A percentile compares a stretch with the other conserved stretches of the same genome.
phyloP scores from a whole-genome alignment of 2,329 filamentous ascomycete genomes.

The Ophiostoma himal-ulmi region DNA sequence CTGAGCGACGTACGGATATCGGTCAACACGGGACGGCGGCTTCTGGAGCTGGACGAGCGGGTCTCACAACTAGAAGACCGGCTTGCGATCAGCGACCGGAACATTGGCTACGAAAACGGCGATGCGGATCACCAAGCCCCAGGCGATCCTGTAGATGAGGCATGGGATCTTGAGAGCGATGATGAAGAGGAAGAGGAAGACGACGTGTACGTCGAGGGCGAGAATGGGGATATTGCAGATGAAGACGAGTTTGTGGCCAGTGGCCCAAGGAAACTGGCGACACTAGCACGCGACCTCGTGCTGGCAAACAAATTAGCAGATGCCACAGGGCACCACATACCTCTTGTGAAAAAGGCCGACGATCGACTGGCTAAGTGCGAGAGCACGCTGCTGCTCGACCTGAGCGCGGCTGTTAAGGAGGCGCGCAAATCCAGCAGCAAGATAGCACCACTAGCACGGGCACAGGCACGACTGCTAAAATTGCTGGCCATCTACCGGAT shows the following conservation, averaged over 20 bases:
- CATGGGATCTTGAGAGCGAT: conserved; percentile 31
- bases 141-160: conserved; percentile 27
- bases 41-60: conserved; percentile 63
- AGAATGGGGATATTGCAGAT: conserved; percentile 32
- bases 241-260: conserved; percentile 38
- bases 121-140: neutral
- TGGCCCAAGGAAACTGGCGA: conserved; percentile 43
- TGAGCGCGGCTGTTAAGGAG: conserved; percentile 45
- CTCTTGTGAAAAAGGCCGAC: conserved; percentile 48
- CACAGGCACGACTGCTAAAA: conserved; percentile 44
- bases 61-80: conserved; percentile 58
- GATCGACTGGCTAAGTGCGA: conserved; percentile 49
- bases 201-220: conserved; percentile 33
- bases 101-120: neutral
- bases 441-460: conserved; percentile 35
- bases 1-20: conserved; percentile 57
- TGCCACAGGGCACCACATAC: conserved; percentile 42
- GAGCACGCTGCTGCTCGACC: conserved; percentile 52
- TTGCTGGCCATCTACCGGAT: conserved; percentile 50
- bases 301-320: conserved; percentile 40
- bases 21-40: conserved; percentile 55
- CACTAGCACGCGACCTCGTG: conserved; percentile 43
- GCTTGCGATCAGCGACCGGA: conserved; percentile 47
- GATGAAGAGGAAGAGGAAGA: conserved; percentile 34
- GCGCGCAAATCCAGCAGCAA: conserved; percentile 34